Evolutionary conservation across 345 rosid species (phyloP), one percentile per base, ranked within the genome.

Genomic region (Dipteronia sinensis): DNA sequence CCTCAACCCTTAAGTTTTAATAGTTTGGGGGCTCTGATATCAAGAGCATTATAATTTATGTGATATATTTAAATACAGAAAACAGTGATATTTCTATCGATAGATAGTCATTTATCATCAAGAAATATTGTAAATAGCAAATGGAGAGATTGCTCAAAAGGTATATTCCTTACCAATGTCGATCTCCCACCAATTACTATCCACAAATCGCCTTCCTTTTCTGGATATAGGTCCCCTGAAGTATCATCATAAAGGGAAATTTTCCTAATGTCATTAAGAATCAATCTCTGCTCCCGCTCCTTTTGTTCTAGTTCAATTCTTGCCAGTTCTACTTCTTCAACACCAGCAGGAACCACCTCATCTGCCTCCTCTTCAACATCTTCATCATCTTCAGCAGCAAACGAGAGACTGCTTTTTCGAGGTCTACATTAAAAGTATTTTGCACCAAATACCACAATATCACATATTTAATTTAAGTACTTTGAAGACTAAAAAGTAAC

Each of bases 341-440:
- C 97, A 75, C 98, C 99, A 78, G 91, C 92, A 69, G 99, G 99
- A 82, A 94, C 99, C 80, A 96, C 90, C 80, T 90, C 99, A 81
- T 94, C 96, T 68, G 99, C 97, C 89, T 92, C 98, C 85, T 96
- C 99, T 81, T 89, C 98, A 80, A 96, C 88, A 86, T 94, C 98
- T 72, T 91, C 98, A 77, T 91, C 99, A 80, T 91, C 99, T 88
- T 96, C 99, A 72, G 89, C 84, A 64, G 94, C 95, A 86, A 82
- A 92, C 51, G 97, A 89, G 73, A 96, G 85, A 81, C 98, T 90
- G 86, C 95, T 92, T 86, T 88, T 91, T 75, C 94, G 92, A 80
- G 98, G 98, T 95, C 98, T 96, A 86, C 77, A 81, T 80, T 67
- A 64, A 76, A 86, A 31, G 72, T 58, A 55, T 66, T 65, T 65